phyloP scores from a whole-genome alignment of 2,329 filamentous ascomycete genomes.

The Epichloe scottii region DNA sequence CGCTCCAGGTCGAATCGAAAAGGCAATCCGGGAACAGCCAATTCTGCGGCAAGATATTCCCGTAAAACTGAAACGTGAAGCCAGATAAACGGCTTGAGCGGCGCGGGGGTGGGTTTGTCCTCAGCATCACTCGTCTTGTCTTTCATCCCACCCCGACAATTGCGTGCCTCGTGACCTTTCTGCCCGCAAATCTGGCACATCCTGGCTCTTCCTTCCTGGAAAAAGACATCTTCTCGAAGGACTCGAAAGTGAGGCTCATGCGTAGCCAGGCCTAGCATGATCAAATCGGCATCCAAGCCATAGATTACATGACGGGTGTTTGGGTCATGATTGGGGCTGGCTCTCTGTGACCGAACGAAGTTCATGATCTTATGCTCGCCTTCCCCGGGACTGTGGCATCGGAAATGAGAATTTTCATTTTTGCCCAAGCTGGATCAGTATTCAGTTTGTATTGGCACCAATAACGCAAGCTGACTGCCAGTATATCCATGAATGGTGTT shows the following conservation, averaged over 20 bases:
- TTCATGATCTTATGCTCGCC: conserved; percentile 99
- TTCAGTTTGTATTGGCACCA: conserved; percentile 98
- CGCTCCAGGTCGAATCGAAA: conserved; percentile 91
- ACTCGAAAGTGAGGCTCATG: conserved; percentile 97
- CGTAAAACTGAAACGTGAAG: conserved; percentile 83
- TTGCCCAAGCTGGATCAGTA: conserved; percentile 90
- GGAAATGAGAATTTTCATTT: conserved; percentile 94
- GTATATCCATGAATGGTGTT: conserved; percentile 96
- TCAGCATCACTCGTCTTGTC: conserved; percentile 68
- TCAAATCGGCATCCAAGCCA: conserved; percentile 91
- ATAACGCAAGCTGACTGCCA: conserved; percentile 80
- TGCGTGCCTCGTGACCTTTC: conserved; percentile 76
- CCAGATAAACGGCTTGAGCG: conserved; percentile 94
- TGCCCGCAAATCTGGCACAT: conserved; percentile 85
- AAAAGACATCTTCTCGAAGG: conserved; percentile 91
- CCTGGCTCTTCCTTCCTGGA: conserved; percentile 71
- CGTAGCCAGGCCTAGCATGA: conserved; percentile 94
- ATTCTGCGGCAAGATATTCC: conserved; percentile 85
- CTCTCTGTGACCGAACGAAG: conserved; percentile 86
- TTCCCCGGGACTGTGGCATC: conserved; percentile 93
- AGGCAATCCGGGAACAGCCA: conserved; percentile 67
- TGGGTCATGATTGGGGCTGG: conserved; percentile 81
- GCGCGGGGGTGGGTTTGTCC: conserved; percentile 59
- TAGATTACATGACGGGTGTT: conserved; percentile 98
- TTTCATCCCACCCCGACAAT: conserved; percentile 70